These are phyloP conservation scores for Epithele typhae DNA, from an alignment of 768 basidiomycete genomes.

Conservation along the genomic window DNA sequence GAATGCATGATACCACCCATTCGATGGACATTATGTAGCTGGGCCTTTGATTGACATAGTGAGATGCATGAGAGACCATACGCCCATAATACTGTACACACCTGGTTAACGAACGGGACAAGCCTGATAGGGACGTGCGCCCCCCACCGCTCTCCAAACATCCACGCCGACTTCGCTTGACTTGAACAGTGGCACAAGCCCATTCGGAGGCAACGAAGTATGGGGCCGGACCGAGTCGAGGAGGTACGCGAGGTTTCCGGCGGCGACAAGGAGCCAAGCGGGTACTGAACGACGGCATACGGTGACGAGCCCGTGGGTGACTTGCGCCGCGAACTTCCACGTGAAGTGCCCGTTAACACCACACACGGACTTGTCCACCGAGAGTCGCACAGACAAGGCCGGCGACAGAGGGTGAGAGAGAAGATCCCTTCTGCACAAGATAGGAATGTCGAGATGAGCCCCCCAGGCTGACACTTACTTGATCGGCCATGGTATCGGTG, in stretches of 20 bases:
- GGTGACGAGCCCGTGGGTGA: conserved; percentile 6
- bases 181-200: neutral
- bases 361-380: conserved; percentile 2
- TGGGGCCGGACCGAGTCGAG: neutral
- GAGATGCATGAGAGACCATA: no score
- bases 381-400: neutral
- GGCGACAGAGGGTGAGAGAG: no score
- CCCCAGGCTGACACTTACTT: no score
- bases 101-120: conserved; percentile 9
- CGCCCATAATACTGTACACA: no score
- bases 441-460: no score
- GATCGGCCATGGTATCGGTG: no score
- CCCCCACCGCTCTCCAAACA: conserved; percentile 11
- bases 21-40: no score
- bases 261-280: neutral
- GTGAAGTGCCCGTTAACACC: conserved; percentile 7
- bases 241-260: neutral
- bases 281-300: conserved; percentile 6
- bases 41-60: no score
- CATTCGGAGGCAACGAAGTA: neutral
- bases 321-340: neutral
- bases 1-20: no score
- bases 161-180: conserved; percentile 1
- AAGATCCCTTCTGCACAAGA: no score
- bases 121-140: conserved; percentile 4